Evolutionary conservation across 441 rosid genomes (phyloP).

Genomic region (Euphorbia schlechtendalii): DNA sequence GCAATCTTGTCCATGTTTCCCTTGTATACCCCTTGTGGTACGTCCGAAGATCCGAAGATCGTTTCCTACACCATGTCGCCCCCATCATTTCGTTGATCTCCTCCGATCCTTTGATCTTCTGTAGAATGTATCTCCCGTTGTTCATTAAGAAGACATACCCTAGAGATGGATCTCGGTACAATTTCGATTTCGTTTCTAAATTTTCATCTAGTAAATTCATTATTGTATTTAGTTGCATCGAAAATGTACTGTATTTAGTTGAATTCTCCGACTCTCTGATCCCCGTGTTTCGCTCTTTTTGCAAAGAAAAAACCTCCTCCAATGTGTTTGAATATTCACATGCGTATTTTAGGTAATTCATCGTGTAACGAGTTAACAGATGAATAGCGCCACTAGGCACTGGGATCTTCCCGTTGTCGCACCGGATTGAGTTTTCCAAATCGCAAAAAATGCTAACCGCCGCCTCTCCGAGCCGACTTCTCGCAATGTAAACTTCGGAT

Average conservation of each 20-base stretch:
- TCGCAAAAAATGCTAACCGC: conserved; percentile 57
- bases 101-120: conserved; percentile 62
- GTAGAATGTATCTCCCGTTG: conserved; percentile 82
- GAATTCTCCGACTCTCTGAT: not conserved
- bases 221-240: conserved; percentile 40
- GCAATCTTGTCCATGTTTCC: conserved; percentile 73
- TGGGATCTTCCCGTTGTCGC: conserved; percentile 55
- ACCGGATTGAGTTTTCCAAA: conserved; percentile 64
- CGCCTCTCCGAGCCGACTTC: conserved; percentile 59
- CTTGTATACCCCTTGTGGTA: conserved; percentile 74
- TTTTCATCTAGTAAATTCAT: conserved; percentile 64
- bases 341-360: too few relatives aligned
- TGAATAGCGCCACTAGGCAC: conserved; percentile 93
- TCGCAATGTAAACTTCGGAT: conserved; percentile 39
- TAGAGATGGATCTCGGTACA: conserved; percentile 55
- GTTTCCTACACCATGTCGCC: conserved; percentile 35
- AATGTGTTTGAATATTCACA: conserved; percentile 70
- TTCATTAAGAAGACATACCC: conserved; percentile 82
- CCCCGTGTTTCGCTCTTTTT: conserved; percentile 29
- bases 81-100: conserved; percentile 62
- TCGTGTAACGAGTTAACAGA: conserved; percentile 70
- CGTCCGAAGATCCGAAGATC: conserved; percentile 43
- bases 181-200: conserved; percentile 54
- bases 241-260: too few relatives aligned
- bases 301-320: conserved; percentile 62